Evolutionary conservation across 2,329 filamentous ascomycete genomes (phyloP).

Genomic region (Hymenoscyphus occultus): DNA sequence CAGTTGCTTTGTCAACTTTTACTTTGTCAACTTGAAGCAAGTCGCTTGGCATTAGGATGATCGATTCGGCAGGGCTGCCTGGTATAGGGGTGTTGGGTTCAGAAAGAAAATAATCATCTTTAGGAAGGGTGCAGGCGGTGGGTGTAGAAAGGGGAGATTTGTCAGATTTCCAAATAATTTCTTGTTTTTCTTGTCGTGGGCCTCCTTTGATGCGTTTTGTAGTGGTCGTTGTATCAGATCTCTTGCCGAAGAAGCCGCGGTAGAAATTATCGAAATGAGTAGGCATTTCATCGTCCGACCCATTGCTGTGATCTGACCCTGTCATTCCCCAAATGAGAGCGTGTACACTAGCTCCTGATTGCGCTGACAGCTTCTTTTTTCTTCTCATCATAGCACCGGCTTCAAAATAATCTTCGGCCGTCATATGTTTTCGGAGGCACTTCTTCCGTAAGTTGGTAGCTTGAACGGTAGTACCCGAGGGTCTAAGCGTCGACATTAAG

Average conservation of each 20-base stretch:
- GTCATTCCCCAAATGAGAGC: not conserved
- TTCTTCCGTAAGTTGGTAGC: not conserved
- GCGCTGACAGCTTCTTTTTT: not conserved
- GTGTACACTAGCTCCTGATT: not conserved
- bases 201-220: not conserved
- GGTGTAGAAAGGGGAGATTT: slow-evolving; percentile 1
- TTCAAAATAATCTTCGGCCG: slow-evolving; percentile 2
- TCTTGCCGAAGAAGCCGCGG: slow-evolving; percentile 9
- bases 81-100: slow-evolving; percentile 9
- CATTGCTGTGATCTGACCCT: not conserved
- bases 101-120: slow-evolving; percentile 11
- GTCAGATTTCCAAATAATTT: slow-evolving; percentile 29
- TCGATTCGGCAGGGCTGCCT: not conserved
- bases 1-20: not conserved
- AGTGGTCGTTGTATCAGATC: slow-evolving; percentile 8
- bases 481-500: not conserved
- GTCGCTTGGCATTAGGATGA: not conserved
- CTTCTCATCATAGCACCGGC: not conserved
- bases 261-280: not conserved
- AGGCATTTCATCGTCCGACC: slow-evolving; percentile 2
- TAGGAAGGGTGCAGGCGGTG: slow-evolving; percentile 12
- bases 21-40: not conserved
- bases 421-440: not conserved
- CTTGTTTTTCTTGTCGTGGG: slow-evolving; percentile 24
- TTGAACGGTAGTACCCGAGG: not conserved